Evolutionary conservation across 2,329 filamentous ascomycete genomes (phyloP).

Genomic region (Neofusicoccum sp.): DNA sequence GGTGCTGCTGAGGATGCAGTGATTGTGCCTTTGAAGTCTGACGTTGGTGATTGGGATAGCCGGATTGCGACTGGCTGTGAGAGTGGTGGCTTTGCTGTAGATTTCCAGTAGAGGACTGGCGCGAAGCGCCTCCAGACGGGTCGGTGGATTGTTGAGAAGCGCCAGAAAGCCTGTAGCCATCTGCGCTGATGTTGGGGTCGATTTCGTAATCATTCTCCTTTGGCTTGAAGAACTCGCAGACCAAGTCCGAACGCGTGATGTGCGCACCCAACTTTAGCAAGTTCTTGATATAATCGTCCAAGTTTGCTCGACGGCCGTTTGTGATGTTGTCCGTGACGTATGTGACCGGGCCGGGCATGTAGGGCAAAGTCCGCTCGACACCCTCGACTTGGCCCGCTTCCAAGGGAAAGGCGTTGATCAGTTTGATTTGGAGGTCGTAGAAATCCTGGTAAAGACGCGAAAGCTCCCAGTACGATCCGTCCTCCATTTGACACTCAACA

Average conservation of each 20-base stretch:
- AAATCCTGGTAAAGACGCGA: constrained; percentile 97
- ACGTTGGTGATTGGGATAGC: constrained; percentile 37
- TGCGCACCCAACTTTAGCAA: constrained; percentile 78
- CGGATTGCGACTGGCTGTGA: constrained; percentile 13
- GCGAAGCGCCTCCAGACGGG: constrained; percentile 35
- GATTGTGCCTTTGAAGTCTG: constrained; percentile 34
- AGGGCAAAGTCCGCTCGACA: constrained; percentile 77
- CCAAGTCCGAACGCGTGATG: constrained; percentile 79
- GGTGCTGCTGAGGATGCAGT: constrained; percentile 19
- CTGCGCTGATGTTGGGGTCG: constrained; percentile 63
- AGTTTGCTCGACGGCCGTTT: constrained; percentile 84
- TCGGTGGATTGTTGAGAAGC: constrained; percentile 41
- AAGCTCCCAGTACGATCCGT: constrained; percentile 88
- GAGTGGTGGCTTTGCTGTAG: constrained; percentile 23
- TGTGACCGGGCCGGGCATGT: constrained; percentile 97
- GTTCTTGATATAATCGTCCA: constrained; percentile 95
- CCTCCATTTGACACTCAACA: constrained; percentile 85
- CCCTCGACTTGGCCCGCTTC: constrained; percentile 83
- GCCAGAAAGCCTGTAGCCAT: constrained; percentile 73
- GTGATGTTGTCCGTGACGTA: constrained; percentile 98
- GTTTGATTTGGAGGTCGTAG: constrained; percentile 95
- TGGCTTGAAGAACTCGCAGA: constrained; percentile 87
- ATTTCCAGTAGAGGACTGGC: constrained; percentile 35
- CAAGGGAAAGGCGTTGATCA: constrained; percentile 85
- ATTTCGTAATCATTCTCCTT: constrained; percentile 92